A percentile compares a stretch with the other conserved stretches of the same genome.
phyloP scores from a whole-genome alignment of 495 filamentous ascomycete genomes.

The Pyrenopolyporus hunteri region DNA sequence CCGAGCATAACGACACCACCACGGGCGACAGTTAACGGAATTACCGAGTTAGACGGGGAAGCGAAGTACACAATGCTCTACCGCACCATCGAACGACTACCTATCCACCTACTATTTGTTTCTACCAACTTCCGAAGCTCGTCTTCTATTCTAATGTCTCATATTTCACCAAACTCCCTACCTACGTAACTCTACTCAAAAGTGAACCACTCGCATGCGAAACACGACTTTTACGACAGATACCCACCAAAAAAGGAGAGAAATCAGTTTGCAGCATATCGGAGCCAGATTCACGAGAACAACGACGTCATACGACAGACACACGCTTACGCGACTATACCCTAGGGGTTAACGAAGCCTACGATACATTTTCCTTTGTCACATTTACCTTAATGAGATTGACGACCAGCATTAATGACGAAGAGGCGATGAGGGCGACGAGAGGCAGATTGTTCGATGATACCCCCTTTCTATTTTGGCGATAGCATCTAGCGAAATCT shows the following conservation, averaged over 20 bases:
- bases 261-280: background rate
- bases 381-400: constrained; percentile 9
- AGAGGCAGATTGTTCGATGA: constrained; percentile 34
- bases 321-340: background rate
- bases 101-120: background rate
- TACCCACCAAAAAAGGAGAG: background rate
- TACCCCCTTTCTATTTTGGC: constrained; percentile 20
- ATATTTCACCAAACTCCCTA: too few species aligned
- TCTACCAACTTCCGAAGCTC: too few species aligned
- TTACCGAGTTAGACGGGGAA: background rate
- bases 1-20: constrained; percentile 34
- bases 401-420: constrained; percentile 15
- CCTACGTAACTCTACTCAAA: too few species aligned
- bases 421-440: background rate
- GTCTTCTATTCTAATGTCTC: too few species aligned
- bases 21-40: background rate
- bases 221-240: too few species aligned
- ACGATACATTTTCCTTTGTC: constrained; percentile 11
- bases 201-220: too few species aligned
- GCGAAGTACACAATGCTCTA: background rate
- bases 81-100: too few species aligned
- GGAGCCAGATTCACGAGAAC: constrained; percentile 1
- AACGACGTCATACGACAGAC: constrained; percentile 13
- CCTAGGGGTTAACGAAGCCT: constrained; percentile 12
- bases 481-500: constrained; percentile 24